Evolutionary conservation across 2,329 filamentous ascomycete species (phyloP).

Genomic region (Pyricularia grisea): DNA sequence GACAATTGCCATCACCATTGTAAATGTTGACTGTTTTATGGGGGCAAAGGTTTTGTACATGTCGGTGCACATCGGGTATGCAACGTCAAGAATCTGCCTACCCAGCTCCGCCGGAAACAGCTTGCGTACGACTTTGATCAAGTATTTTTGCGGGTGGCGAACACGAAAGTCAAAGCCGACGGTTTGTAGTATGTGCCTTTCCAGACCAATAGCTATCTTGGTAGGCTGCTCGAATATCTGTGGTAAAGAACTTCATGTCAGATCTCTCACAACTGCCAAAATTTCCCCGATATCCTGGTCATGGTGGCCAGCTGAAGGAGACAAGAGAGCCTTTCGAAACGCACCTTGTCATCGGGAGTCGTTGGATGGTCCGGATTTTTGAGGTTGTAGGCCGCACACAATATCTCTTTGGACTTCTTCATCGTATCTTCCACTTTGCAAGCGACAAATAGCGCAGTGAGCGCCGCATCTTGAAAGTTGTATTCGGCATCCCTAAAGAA

Average conservation of each 20-base stretch:
- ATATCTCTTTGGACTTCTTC: constrained; percentile 90
- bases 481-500: constrained; percentile 80
- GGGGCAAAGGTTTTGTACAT: constrained; percentile 89
- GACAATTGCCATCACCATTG: constrained; percentile 72
- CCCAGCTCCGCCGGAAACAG: constrained; percentile 38
- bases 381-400: constrained; percentile 83
- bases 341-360: constrained; percentile 73
- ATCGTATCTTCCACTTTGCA: constrained; percentile 98
- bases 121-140: constrained; percentile 67
- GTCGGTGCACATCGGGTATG: constrained; percentile 79
- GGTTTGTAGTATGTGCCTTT: constrained; percentile 86
- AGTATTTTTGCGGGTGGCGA: constrained; percentile 74
- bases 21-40: constrained; percentile 79
- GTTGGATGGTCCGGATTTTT: constrained; percentile 59
- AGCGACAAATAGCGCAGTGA: constrained; percentile 81
- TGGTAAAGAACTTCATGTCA: not conserved
- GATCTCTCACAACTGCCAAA: not conserved
- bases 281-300: not conserved
- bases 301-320: not conserved
- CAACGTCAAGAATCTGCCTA: constrained; percentile 51
- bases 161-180: constrained; percentile 91
- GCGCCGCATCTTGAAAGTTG: constrained; percentile 75
- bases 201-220: constrained; percentile 77
- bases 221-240: constrained; percentile 73
- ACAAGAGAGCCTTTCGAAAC: constrained; percentile 11